Conservation (phyloP, 2,329 filamentous ascomycete species). For the Pseudopithomyces maydicus region DNA sequence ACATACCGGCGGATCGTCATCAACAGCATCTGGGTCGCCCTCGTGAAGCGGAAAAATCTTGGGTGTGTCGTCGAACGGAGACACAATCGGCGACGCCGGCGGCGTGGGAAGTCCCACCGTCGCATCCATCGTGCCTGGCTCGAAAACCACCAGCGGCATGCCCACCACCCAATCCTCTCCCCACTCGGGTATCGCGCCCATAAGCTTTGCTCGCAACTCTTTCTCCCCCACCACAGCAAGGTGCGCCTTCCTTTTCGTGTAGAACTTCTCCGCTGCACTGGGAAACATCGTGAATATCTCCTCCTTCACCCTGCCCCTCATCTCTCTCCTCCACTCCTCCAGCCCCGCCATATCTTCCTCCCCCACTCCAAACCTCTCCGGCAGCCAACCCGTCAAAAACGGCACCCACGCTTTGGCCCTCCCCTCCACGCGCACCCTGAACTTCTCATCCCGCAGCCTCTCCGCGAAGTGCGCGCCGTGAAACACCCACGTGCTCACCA, state of each 20-base stretch:
- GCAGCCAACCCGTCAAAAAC: slow-evolving; percentile 31
- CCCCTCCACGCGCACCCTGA: slow-evolving; percentile 18
- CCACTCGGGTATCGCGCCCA: slow-evolving; percentile 20
- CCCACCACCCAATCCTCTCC: slow-evolving; percentile 16
- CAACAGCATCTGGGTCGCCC: no score
- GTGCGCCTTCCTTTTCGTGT: slow-evolving; percentile 21
- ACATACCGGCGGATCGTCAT: no score
- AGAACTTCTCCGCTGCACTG: slow-evolving; percentile 18
- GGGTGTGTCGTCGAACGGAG: neutral
- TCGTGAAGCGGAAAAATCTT: no score
- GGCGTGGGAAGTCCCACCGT: slow-evolving; percentile 8
- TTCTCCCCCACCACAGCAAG: slow-evolving; percentile 25
- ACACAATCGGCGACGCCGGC: slow-evolving; percentile 14
- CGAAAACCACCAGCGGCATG: no score
- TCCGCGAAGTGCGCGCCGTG: slow-evolving; percentile 28
- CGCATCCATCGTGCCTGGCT: slow-evolving; percentile 18
- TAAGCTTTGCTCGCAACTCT: slow-evolving; percentile 20
- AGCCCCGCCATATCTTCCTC: slow-evolving; percentile 7
- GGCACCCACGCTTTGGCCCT: slow-evolving; percentile 21
- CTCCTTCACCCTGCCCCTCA: slow-evolving; percentile 17
- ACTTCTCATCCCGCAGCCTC: slow-evolving; percentile 26
- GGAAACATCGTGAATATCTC: slow-evolving; percentile 32
- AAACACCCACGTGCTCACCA: slow-evolving; percentile 29
- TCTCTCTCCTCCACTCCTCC: slow-evolving; percentile 23
- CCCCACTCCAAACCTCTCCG: slow-evolving; percentile 17